A percentile compares a stretch with the other conserved stretches of the same genome.
Evolutionary conservation across 2,329 filamentous ascomycete genomes (phyloP).

Genomic region (Cladosporium austrohemisphaericum): DNA sequence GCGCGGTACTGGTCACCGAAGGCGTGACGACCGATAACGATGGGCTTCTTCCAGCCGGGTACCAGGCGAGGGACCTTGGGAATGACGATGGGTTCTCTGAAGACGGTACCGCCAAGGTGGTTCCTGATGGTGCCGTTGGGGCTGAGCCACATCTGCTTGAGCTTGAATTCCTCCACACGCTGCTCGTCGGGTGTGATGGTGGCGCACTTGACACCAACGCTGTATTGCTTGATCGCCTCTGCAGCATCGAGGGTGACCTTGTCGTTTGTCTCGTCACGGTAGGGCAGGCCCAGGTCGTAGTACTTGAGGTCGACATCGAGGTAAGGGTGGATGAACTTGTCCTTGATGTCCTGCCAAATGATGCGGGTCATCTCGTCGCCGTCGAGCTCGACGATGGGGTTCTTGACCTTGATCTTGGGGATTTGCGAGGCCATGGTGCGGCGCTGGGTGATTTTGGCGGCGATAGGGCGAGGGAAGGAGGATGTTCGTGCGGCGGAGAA

Average conservation of each 20-base stretch:
- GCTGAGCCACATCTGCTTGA: conserved; percentile 99
- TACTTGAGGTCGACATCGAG: conserved; percentile 92
- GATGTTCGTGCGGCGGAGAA: conserved; percentile 20
- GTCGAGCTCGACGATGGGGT: conserved; percentile 95
- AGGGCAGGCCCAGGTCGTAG: conserved; percentile 66
- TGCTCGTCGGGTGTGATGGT: conserved; percentile 98
- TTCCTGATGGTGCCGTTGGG: conserved; percentile 85
- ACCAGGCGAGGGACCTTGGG: conserved; percentile 88
- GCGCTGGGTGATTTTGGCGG: conserved; percentile 33
- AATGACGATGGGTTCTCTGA: conserved; percentile 98
- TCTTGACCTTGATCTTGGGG: conserved; percentile 98
- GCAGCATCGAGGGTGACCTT: conserved; percentile 93
- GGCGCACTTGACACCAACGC: conserved; percentile 97
- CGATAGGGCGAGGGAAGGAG: conserved; percentile 30
- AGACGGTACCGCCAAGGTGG: conserved; percentile 84
- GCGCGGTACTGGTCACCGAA: conserved; percentile 99
- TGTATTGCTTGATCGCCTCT: conserved; percentile 98
- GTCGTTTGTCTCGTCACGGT: conserved; percentile 94
- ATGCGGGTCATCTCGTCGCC: conserved; percentile 95
- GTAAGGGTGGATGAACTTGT: conserved; percentile 96
- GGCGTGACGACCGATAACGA: conserved; percentile 97
- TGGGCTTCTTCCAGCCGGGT: conserved; percentile 97
- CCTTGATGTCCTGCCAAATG: conserved; percentile 99
- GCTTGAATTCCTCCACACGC: conserved; percentile 94
- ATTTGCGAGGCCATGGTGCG: conserved; percentile 39